Evolutionary conservation across 139 green algal genomes (phyloP).

Genomic region (Picochlorum sp.): DNA sequence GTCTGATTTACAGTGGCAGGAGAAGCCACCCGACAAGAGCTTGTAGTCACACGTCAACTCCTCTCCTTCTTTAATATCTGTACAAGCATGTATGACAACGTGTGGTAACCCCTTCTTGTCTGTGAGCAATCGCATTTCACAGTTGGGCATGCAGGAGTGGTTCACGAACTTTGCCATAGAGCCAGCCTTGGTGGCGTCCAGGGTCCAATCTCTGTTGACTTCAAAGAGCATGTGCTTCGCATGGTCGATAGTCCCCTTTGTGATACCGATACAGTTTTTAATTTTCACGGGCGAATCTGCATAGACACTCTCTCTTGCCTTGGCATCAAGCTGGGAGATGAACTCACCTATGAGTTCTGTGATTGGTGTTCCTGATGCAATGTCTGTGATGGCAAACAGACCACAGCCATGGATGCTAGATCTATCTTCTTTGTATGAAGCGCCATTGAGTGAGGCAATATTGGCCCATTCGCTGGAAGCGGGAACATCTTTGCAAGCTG

Average conservation of each 20-base stretch:
- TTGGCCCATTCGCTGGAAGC: not conserved
- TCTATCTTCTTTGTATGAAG: not conserved
- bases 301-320: not conserved
- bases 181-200: constrained; percentile 4
- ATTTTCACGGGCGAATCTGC: not conserved
- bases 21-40: not conserved
- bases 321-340: not conserved
- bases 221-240: not conserved
- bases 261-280: not conserved
- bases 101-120: not conserved
- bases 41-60: constrained; percentile 8
- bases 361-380: constrained; percentile 2
- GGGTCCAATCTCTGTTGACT: not conserved
- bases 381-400: constrained; percentile 1
- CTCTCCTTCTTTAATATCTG: not conserved
- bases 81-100: not conserved
- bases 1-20: not conserved
- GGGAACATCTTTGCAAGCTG: not conserved
- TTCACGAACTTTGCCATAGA: constrained; percentile 7
- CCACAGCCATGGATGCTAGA: constrained; percentile 11
- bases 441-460: not conserved
- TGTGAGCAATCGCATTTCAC: constrained; percentile 1
- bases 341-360: constrained; percentile 4
- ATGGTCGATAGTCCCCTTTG: not conserved
- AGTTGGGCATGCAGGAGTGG: constrained; percentile 1